Percentiles rank a stretch among this genome's conserved stretches.
Conservation (phyloP, 1,139 yeast species). For the Nadsonia starkeyi-henricii region DNA sequence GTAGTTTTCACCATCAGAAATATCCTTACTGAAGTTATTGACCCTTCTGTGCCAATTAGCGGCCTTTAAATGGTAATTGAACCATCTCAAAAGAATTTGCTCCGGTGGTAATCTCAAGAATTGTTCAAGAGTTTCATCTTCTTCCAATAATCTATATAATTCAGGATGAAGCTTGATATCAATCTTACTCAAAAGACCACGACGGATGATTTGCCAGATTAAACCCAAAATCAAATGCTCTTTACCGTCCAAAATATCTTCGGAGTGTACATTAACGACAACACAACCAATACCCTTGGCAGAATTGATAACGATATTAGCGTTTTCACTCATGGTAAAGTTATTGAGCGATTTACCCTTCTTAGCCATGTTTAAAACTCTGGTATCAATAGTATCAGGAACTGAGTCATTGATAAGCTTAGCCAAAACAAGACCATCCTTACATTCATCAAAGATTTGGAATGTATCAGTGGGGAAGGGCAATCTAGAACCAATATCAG, state of each 20-base stretch:
- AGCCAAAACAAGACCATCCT: conserved; percentile 87
- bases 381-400: conserved; percentile 95
- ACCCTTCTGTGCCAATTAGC: conserved; percentile 89
- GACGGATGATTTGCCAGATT: conserved; percentile 95
- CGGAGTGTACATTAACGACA: conserved; percentile 94
- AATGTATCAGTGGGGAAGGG: conserved; percentile 92
- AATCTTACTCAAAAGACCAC: conserved; percentile 86
- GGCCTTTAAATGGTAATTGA: conserved; percentile 86
- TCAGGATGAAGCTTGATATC: conserved; percentile 96
- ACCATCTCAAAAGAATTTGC: conserved; percentile 93
- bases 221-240: conserved; percentile 92
- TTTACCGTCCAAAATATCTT: conserved; percentile 91
- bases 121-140: conserved; percentile 94
- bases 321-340: conserved; percentile 92
- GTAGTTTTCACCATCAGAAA: conserved; percentile 89
- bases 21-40: conserved; percentile 71
- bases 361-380: conserved; percentile 84
- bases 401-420: conserved; percentile 94
- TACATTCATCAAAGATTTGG: conserved; percentile 92
- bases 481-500: conserved; percentile 67
- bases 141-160: conserved; percentile 83
- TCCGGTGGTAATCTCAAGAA: conserved; percentile 94
- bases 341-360: conserved; percentile 75
- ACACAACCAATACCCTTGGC: conserved; percentile 98
- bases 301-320: conserved; percentile 92